Conservation (phyloP, 352 stramenopile genomes). For the Phytophthora ohioensis region DNA sequence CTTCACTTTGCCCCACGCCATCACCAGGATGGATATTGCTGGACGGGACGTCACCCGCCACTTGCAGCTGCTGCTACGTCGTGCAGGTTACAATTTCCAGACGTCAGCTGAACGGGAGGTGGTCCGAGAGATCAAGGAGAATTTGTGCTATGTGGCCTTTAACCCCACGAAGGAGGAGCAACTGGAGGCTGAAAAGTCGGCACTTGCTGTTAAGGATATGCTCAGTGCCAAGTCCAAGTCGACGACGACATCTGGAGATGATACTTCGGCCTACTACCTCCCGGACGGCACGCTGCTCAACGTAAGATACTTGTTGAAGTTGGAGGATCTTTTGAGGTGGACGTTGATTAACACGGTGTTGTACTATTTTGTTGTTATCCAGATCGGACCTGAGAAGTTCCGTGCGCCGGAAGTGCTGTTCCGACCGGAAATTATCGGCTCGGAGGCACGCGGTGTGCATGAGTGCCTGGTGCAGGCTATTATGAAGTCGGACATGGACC, state of each 20-base stretch:
- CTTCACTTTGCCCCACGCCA: conserved; percentile 85
- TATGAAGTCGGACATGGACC: conserved; percentile 98
- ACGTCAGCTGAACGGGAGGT: conserved; percentile 91
- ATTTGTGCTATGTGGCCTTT: conserved; percentile 87
- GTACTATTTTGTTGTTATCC: conserved; percentile 10
- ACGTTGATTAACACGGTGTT: neutral
- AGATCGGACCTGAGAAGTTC: conserved; percentile 87
- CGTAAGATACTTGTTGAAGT: conserved; percentile 33
- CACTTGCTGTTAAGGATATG: conserved; percentile 59
- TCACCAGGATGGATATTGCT: conserved; percentile 83
- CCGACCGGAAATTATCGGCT: conserved; percentile 85
- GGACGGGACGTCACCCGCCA: conserved; percentile 87
- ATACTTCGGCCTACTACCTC: conserved; percentile 80
- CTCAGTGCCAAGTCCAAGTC: conserved; percentile 59
- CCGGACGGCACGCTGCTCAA: conserved; percentile 88
- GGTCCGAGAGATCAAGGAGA: conserved; percentile 91
- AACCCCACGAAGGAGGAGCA: conserved; percentile 87
- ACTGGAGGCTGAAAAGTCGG: conserved; percentile 75
- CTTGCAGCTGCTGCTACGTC: conserved; percentile 79
- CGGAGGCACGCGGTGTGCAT: conserved; percentile 82
- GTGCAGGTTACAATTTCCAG: conserved; percentile 88
- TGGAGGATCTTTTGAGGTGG: neutral
- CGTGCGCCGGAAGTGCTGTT: conserved; percentile 86
- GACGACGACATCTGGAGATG: conserved; percentile 42
- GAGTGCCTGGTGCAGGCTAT: conserved; percentile 93